These are phyloP conservation scores for Gynostemma pentaphyllum DNA, from an alignment of 306 rosid species.

Conservation along the genomic window DNA sequence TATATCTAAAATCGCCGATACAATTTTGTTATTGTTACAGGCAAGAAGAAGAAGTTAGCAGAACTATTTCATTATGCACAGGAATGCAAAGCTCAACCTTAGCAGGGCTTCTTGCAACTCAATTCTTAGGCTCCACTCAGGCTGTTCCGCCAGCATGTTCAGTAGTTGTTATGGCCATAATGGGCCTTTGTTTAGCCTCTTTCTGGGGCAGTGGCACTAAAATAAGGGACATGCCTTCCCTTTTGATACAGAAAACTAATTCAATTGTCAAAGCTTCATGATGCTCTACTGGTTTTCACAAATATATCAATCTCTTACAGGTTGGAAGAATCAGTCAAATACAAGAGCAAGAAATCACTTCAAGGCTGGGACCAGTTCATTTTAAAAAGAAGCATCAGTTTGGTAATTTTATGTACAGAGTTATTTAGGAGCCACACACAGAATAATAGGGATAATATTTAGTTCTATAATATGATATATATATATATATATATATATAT, in stretches of 20 bases:
- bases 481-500: too few species aligned
- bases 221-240: constrained; percentile 51
- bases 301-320: background rate
- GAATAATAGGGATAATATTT: background rate
- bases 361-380: background rate
- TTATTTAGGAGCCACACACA: background rate
- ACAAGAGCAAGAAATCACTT: background rate
- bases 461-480: background rate
- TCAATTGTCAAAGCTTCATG: constrained; percentile 18
- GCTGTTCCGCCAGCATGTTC: constrained; percentile 98
- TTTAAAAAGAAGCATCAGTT: background rate
- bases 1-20: background rate
- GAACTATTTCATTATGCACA: constrained; percentile 80
- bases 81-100: constrained; percentile 99
- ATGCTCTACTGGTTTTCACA: background rate
- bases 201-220: constrained; percentile 77
- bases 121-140: constrained; percentile 82
- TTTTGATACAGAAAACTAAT: constrained; percentile 28
- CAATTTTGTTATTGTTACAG: constrained; percentile 24
- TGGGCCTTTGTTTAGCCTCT: constrained; percentile 92
- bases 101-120: constrained; percentile 95
- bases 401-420: background rate
- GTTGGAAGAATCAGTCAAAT: background rate
- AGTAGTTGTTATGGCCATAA: constrained; percentile 79
- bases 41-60: constrained; percentile 66